Base-by-base conservation (phyloP, 1,284 basidiomycete species). In the Pseudozyma hubeiensis region DNA sequence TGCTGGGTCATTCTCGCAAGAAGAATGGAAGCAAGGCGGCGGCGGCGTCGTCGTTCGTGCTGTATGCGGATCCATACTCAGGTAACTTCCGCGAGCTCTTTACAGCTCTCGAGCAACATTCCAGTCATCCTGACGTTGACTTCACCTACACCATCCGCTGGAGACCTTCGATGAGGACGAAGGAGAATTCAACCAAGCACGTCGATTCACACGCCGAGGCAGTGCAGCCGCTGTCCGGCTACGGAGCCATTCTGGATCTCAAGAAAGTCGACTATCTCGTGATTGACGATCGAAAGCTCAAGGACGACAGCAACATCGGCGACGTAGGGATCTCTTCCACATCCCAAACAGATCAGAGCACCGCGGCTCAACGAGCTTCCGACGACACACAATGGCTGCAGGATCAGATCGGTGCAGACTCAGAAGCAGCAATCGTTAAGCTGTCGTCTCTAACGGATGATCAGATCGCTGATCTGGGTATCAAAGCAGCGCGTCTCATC, bases 221-320 rank as follows among this genome's bases (percentile, higher is more conserved):
- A n/a, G 44, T 60, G 3, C 56, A 53, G 10, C 47, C 53, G 67
- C 86, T 98, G 5, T 90, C 91, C 7, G 95, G 96, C 7, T 99
- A 93, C 78, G 95, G 95, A 4, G 94, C 95, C 7, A 88, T 92
- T 31, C 87, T 99, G 58, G 93, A 97, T 78, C 86, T 99, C 77
- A 99, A 99, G 87, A 97, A 96, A 86, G 97, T 90, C 86, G 96
- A 99, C 83, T 99, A 99, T 82, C 89, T 98, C 14, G 94, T 92
- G 3, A 87, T 98, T 30, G 82, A 84, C 53, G 82, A 84, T 53
- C 75, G 82, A 7, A 75, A 78, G 57, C 64, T 81, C 37, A 62
- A 70, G 24, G 69, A 56, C 43, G 66, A 75, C 44, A 65, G 58
- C 53, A 43, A 62, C 6, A 31, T 74, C 24, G 58, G 65, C 29